A percentile compares a stretch with the other conserved stretches of the same genome.
phyloP scores from a whole-genome alignment of 371 early-diverging fungal species.

The Amoeboaphelidium occidentale region DNA sequence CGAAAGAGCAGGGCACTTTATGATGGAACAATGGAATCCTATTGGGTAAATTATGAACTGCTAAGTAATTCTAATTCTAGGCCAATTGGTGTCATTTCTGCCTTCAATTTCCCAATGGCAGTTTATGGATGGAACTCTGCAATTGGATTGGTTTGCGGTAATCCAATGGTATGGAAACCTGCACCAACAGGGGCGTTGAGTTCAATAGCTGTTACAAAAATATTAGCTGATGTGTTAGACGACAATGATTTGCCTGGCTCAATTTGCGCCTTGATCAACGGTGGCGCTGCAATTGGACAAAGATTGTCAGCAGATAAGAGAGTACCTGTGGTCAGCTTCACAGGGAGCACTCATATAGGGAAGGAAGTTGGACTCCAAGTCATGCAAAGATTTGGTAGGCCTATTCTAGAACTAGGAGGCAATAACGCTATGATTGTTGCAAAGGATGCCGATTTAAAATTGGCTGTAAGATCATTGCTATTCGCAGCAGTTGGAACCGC shows the following conservation, averaged over 20 bases:
- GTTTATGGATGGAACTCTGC: conserved; percentile 86
- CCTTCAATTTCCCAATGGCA: conserved; percentile 55
- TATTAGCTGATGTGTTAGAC: conserved; percentile 57
- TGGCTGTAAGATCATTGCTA: conserved; percentile 64
- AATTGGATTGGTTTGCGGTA: conserved; percentile 70
- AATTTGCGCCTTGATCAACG: conserved; percentile 64
- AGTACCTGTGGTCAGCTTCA: conserved; percentile 63
- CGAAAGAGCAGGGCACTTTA: conserved; percentile 79
- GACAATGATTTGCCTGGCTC: conserved; percentile 61
- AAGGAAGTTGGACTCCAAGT: conserved; percentile 45
- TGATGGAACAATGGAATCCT: conserved; percentile 92
- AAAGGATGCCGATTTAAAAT: conserved; percentile 75
- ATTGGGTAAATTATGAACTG: too few species aligned
- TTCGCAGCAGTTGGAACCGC: conserved; percentile 94
- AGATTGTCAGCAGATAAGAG: conserved; percentile 41
- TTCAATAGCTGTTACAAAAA: conserved; percentile 69
- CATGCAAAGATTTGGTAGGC: conserved; percentile 66
- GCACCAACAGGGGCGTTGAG: conserved; percentile 66
- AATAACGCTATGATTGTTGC: conserved; percentile 67
- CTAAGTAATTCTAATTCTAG: too few species aligned
- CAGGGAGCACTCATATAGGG: conserved; percentile 59
- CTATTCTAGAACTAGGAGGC: conserved; percentile 76
- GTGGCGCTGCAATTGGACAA: conserved; percentile 67
- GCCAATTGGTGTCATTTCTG: conserved; percentile 82
- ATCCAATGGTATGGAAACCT: conserved; percentile 79